Percentiles rank a stretch among this genome's conserved stretches.
Evolutionary conservation across 2,329 filamentous ascomycete genomes (phyloP).

Genomic region (Aspergillus sp.): DNA sequence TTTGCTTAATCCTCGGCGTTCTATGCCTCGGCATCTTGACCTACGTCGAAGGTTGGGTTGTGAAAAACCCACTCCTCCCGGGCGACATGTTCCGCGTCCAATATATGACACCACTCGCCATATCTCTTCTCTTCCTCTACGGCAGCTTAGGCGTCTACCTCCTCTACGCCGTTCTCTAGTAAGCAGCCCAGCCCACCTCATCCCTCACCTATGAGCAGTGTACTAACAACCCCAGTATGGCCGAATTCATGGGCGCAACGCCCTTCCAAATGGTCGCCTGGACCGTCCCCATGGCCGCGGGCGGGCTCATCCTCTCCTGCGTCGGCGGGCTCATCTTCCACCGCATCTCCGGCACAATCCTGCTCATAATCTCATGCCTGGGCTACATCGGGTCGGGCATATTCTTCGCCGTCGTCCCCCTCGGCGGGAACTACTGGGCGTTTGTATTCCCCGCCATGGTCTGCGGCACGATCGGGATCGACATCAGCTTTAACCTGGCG

Average conservation of each 20-base stretch:
- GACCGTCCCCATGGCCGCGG: conserved; percentile 67
- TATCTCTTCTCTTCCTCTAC: conserved; percentile 65
- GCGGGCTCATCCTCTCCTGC: conserved; percentile 65
- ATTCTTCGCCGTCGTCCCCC: conserved; percentile 65
- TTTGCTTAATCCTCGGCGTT: conserved; percentile 63
- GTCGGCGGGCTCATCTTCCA: conserved; percentile 68
- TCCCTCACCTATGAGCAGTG: neutral
- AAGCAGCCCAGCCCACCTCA: conserved; percentile 30
- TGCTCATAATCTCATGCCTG: conserved; percentile 62
- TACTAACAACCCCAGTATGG: conserved; percentile 49
- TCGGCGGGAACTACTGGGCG: conserved; percentile 64
- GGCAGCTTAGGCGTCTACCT: conserved; percentile 68
- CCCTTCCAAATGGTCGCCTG: conserved; percentile 67
- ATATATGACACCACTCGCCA: conserved; percentile 64
- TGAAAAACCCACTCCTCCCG: conserved; percentile 67
- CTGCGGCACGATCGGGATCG: conserved; percentile 69
- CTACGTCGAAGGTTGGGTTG: conserved; percentile 72
- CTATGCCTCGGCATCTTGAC: conserved; percentile 60
- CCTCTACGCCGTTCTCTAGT: conserved; percentile 70
- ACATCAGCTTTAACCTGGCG: conserved; percentile 72
- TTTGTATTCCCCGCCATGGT: conserved; percentile 66
- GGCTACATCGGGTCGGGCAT: conserved; percentile 61
- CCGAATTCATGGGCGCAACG: conserved; percentile 58
- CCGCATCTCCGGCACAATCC: conserved; percentile 60
- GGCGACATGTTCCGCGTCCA: conserved; percentile 67